Conservation (phyloP, 2,329 filamentous ascomycete genomes). For the Zymoseptoria passerinii region DNA sequence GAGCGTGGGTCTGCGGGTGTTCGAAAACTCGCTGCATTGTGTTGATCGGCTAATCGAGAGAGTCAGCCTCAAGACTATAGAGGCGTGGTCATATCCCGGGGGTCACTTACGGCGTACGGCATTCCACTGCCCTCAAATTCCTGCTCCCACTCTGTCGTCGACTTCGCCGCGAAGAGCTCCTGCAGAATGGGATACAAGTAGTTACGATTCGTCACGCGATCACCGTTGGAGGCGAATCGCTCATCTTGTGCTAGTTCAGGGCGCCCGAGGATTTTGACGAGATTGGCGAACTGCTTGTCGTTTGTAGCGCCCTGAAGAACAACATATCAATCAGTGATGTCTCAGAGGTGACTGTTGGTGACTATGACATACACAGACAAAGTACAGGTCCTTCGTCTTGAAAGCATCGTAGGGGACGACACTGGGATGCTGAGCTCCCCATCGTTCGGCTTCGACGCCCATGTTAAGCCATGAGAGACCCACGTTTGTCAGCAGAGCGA, state of each 20-base stretch:
- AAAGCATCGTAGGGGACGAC: slow-evolving; percentile 43
- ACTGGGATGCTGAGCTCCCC: slow-evolving; percentile 41
- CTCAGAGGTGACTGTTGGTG: slow-evolving; percentile 31
- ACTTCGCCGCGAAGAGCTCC: slow-evolving; percentile 28
- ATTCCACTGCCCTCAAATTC: slow-evolving; percentile 38
- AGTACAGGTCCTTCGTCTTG: slow-evolving; percentile 27
- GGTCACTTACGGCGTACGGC: slow-evolving; percentile 31
- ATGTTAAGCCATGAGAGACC: slow-evolving; percentile 35
- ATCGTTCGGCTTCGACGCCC: slow-evolving; percentile 35
- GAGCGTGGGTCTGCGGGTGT: slow-evolving; percentile 37
- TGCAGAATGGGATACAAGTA: slow-evolving; percentile 32
- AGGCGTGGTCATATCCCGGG: no score
- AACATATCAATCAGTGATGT: slow-evolving; percentile 27
- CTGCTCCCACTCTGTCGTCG: slow-evolving; percentile 35
- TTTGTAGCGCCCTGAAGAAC: slow-evolving; percentile 27
- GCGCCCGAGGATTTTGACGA: slow-evolving; percentile 23
- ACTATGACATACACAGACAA: slow-evolving; percentile 26
- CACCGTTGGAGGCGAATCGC: slow-evolving; percentile 24
- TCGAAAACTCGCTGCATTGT: slow-evolving; percentile 37
- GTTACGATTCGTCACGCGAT: slow-evolving; percentile 27
- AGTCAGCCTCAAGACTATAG: background rate
- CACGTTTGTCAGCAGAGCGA: slow-evolving; percentile 38
- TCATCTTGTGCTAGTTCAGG: slow-evolving; percentile 23
- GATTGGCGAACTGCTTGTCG: slow-evolving; percentile 33
- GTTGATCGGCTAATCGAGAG: slow-evolving; percentile 32